A percentile compares a stretch with the other conserved stretches of the same genome.
Conservation (phyloP, 345 rosid species). For the Physaria fendleri region DNA sequence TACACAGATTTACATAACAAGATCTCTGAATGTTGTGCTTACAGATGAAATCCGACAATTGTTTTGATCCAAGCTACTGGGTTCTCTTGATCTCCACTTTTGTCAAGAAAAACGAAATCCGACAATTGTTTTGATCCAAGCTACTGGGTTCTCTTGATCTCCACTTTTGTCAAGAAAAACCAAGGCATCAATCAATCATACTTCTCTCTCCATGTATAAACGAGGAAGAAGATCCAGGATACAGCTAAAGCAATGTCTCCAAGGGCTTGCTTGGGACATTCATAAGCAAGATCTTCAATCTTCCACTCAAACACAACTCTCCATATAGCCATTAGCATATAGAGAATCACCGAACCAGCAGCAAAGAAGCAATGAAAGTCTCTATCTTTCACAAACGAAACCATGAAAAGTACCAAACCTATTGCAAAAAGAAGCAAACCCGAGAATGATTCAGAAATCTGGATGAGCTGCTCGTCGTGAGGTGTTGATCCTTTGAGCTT, state of each 20-base stretch:
- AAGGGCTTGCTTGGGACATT: slow-evolving; percentile 59
- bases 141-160: neutral
- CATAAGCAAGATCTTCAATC: slow-evolving; percentile 63
- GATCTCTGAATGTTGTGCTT: neutral
- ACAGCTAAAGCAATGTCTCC: slow-evolving; percentile 65
- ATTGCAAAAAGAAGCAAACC: slow-evolving; percentile 80
- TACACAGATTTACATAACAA: slow-evolving; percentile 4
- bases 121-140: no score
- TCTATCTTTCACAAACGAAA: slow-evolving; percentile 70
- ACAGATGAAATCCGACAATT: neutral
- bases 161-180: neutral
- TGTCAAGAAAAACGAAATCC: no score
- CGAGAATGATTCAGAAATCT: slow-evolving; percentile 81
- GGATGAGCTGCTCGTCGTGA: slow-evolving; percentile 78
- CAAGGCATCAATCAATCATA: slow-evolving; percentile 62
- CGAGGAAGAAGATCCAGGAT: slow-evolving; percentile 82
- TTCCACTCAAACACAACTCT: slow-evolving; percentile 63
- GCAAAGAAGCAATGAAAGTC: slow-evolving; percentile 83
- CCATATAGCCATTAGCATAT: slow-evolving; percentile 66
- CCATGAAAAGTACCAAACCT: slow-evolving; percentile 73
- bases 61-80: neutral
- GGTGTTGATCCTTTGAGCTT: slow-evolving; percentile 85
- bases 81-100: neutral
- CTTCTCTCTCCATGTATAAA: slow-evolving; percentile 88
- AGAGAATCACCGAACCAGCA: slow-evolving; percentile 66